phyloP scores from a whole-genome alignment of 2,329 filamentous ascomycete genomes.

The Aspergillus pseudoviridinutans region DNA sequence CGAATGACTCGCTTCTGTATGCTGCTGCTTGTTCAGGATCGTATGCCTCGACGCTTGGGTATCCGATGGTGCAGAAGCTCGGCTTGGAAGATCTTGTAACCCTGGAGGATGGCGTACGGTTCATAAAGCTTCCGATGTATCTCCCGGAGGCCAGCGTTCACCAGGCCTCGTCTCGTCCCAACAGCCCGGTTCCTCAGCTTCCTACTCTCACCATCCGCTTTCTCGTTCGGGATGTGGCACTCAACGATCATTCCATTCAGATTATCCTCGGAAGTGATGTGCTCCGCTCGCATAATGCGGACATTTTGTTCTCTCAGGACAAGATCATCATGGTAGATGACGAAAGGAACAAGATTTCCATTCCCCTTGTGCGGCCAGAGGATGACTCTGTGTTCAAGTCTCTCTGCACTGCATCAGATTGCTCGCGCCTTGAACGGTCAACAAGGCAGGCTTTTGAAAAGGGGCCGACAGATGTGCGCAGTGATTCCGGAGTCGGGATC shows the following conservation, averaged over 20 bases:
- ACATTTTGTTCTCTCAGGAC: conserved; percentile 88
- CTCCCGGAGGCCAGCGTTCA: conserved; percentile 87
- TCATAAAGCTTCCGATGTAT: conserved; percentile 76
- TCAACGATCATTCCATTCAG: conserved; percentile 61
- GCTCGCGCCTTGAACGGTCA: conserved; percentile 5
- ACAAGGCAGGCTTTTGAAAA: conserved; percentile 4
- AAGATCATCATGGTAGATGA: conserved; percentile 82
- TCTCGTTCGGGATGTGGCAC: conserved; percentile 58
- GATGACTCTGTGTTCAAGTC: conserved; percentile 77
- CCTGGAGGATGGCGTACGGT: conserved; percentile 61
- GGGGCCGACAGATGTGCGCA: conserved; percentile 15
- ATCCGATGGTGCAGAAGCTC: conserved; percentile 69
- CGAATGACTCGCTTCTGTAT: conserved; percentile 82
- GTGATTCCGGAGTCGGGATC: conserved; percentile 25
- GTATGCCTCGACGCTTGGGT: conserved; percentile 77
- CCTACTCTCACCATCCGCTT: conserved; percentile 79
- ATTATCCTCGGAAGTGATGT: conserved; percentile 89
- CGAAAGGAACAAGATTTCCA: conserved; percentile 78
- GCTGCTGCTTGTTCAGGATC: conserved; percentile 91
- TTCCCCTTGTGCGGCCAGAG: conserved; percentile 90
- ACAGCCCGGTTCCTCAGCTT: conserved; percentile 70
- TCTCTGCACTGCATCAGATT: conserved; percentile 57
- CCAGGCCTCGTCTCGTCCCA: conserved; percentile 63
- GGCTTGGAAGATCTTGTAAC: conserved; percentile 65
- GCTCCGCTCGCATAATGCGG: conserved; percentile 78